phyloP scores from a whole-genome alignment of 1,284 basidiomycete genomes.

The Leccinum griseonigrum region DNA sequence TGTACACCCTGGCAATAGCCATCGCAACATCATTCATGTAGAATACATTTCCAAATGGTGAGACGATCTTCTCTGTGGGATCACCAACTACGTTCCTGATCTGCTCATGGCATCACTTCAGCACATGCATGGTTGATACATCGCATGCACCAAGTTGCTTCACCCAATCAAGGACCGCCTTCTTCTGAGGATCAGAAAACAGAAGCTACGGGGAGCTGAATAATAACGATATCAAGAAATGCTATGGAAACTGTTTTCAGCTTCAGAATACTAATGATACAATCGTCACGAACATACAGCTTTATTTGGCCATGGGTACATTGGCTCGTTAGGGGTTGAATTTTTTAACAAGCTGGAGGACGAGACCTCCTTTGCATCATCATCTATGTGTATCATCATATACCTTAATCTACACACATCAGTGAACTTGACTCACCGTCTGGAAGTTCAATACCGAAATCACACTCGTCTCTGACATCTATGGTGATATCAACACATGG shows the following conservation, averaged over 20 bases:
- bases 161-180: constrained; percentile 7
- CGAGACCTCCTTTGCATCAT: neutral
- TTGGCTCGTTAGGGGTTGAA: neutral
- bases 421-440: neutral
- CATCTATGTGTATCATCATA: neutral
- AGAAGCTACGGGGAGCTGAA: constrained; percentile 2
- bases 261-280: neutral
- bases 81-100: neutral
- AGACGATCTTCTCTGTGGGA: neutral
- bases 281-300: neutral
- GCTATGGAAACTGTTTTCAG: neutral
- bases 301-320: constrained; percentile 1
- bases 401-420: neutral
- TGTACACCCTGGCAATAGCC: neutral
- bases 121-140: neutral
- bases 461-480: neutral
- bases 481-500: neutral
- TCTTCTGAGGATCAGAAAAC: constrained; percentile 7
- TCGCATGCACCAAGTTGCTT: constrained; percentile 1
- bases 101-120: neutral
- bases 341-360: neutral
- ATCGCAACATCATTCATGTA: constrained; percentile 11
- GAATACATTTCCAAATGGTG: constrained; percentile 4
- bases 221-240: neutral
- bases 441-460: neutral